Evolutionary conservation across 768 basidiomycete species (phyloP).

Genomic region (Tulasnella sp.): DNA sequence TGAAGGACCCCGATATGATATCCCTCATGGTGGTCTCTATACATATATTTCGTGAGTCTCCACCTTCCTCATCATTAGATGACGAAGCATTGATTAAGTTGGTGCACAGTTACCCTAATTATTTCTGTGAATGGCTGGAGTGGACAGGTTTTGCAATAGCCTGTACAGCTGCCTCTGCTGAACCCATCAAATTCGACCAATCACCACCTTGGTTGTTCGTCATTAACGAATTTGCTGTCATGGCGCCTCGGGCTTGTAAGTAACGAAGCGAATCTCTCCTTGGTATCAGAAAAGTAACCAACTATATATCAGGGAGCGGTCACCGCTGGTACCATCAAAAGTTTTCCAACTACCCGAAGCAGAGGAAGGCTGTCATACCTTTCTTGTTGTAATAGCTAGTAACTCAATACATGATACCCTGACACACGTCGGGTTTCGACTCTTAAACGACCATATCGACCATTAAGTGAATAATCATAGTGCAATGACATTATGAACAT

Average conservation of each 20-base stretch:
- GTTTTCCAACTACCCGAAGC: constrained; percentile 68
- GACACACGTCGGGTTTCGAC: too few relatives aligned
- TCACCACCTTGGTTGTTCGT: constrained; percentile 77
- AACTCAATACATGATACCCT: too few relatives aligned
- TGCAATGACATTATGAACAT: too few relatives aligned
- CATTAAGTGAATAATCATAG: too few relatives aligned
- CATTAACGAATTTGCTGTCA: constrained; percentile 51
- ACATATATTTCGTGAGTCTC: constrained; percentile 42
- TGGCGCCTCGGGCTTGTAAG: constrained; percentile 63
- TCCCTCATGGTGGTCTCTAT: constrained; percentile 71
- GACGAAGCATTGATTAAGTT: not conserved
- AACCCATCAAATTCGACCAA: constrained; percentile 21
- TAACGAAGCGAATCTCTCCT: not conserved
- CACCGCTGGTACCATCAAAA: constrained; percentile 74
- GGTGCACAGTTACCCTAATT: constrained; percentile 56
- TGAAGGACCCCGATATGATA: constrained; percentile 46
- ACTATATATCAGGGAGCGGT: constrained; percentile 34
- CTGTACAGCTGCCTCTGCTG: constrained; percentile 39
- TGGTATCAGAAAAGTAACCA: not conserved
- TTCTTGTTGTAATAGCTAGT: constrained; percentile 54
- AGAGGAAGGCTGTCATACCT: constrained; percentile 69
- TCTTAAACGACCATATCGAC: too few relatives aligned
- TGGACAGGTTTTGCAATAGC: constrained; percentile 83
- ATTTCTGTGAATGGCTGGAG: constrained; percentile 90
- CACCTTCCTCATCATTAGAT: too few relatives aligned